phyloP scores from a whole-genome alignment of 306 rosid species.

The Herpetospermum pedunculosum region DNA sequence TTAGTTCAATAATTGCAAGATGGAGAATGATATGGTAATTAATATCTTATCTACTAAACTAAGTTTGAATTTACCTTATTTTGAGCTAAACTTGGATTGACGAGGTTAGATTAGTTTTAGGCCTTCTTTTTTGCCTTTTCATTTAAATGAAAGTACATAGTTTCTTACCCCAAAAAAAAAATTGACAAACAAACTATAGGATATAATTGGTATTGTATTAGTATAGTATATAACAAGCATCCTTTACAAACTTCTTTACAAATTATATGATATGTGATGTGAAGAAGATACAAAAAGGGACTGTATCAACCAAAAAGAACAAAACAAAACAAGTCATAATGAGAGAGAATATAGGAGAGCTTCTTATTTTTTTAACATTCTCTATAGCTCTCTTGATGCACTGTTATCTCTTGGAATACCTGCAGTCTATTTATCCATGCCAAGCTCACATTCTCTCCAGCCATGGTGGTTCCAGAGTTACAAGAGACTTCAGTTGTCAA shows the following conservation, averaged over 20 bases:
- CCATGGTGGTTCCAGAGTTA: background rate
- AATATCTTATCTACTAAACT: no score
- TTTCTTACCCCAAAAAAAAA: background rate
- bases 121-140: background rate
- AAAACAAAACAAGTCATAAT: background rate
- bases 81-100: no score
- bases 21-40: no score
- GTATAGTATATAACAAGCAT: conserved; percentile 4
- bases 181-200: background rate
- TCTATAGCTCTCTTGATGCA: conserved; percentile 17
- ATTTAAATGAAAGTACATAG: background rate
- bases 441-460: conserved; percentile 17
- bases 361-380: background rate
- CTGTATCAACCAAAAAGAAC: background rate
- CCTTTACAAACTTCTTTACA: background rate
- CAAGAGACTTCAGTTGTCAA: conserved; percentile 8
- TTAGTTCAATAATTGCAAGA: no score
- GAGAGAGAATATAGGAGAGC: background rate
- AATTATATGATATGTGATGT: background rate
- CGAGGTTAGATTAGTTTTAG: background rate
- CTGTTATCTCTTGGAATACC: conserved; percentile 43
- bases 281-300: background rate
- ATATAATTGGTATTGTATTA: background rate
- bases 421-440: conserved; percentile 47
- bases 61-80: no score